Base-by-base conservation (phyloP, 2,329 filamentous ascomycete genomes). In the Apiospora marii region DNA sequence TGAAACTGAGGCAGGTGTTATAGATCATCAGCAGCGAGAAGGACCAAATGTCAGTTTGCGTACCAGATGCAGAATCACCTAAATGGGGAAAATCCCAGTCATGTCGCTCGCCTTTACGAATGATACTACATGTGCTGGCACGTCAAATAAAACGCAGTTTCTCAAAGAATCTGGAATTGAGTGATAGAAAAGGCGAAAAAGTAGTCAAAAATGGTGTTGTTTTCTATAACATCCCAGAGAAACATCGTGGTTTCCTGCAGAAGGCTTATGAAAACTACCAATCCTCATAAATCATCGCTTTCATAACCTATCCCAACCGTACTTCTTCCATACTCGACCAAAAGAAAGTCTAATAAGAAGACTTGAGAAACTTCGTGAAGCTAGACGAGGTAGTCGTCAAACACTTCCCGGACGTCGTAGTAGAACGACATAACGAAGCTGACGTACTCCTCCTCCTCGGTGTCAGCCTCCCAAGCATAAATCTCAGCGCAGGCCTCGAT, bases 1-100 rank as follows among this genome's bases (percentile, higher is more conserved):
- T 80, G 10, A 80, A 79, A 70, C 68, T 80, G 44, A 73, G 73
- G 71, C 64, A 79, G 34, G 75, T 77, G 10, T 5, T 79, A 22
- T 79, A 67, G 16, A n/a, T 8, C 58, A 37, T 37, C 7, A 13
- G 4, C 10, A 51, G 49, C n/a, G 1, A 8, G 7, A 19, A 6
- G 5, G 46, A 48, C 19, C 8, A 19, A n/a, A 1, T 22, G 19
- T n/a, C 46, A n/a, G 46, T 49, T 49, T 49, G 46, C 8, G 46
- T n/a, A n/a, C 19, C 22, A n/a, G 6, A 22, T n/a, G 1, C 8
- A 22, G 1, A 24, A 27, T 51, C 1, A 24, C 49, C 24, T 12
- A 51, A 51, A 8, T 27, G 49, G 7, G 27, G 14, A 27, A 14
- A 24, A 51, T 3, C 13, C 1, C n/a, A 27, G 10, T 27, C n/a